These are phyloP conservation scores for thale cress (Arabidopsis thaliana) DNA, from an alignment of 345 rosid species.

Conservation along the genomic window TAIR10.1 NC_003074.8:3794501-3795000, in stretches of 20 bases:
- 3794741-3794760: constrained; percentile 82
- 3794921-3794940: constrained; percentile 96
- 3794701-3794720: constrained; percentile 85
- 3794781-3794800: constrained; percentile 86
- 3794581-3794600: constrained; percentile 12
- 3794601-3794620: background rate
- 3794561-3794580: constrained; percentile 8
- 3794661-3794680: constrained; percentile 79
- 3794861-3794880: constrained; percentile 11
- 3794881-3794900: constrained; percentile 79
- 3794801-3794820: constrained; percentile 41
- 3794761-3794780: constrained; percentile 89
- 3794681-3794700: constrained; percentile 74
- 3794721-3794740: constrained; percentile 78
- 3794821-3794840: constrained; percentile 15
- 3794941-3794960: constrained; percentile 93
- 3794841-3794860: constrained; percentile 10
- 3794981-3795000: constrained; percentile 75
- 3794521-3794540: constrained; percentile 62
- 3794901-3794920: constrained; percentile 92
- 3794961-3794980: constrained; percentile 82
- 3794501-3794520: constrained; percentile 64
- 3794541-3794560: constrained; percentile 72
- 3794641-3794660: constrained; percentile 98
- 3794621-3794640: constrained; percentile 18